phyloP scores from a whole-genome alignment of 1,284 basidiomycete species.

The Melampsora larici-populina region DNA sequence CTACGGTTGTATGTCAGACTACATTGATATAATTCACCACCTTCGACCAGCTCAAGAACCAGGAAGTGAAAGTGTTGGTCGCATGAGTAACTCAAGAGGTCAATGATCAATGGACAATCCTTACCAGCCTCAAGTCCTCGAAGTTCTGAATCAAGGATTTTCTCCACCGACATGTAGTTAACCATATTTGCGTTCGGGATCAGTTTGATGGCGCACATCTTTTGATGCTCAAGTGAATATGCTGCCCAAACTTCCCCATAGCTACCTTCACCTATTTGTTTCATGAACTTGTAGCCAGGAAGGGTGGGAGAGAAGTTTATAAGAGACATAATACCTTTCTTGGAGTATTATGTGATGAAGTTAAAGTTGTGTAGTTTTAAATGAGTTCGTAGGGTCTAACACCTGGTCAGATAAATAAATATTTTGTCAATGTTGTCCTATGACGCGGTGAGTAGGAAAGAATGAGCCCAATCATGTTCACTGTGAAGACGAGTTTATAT shows the following conservation, averaged over 20 bases:
- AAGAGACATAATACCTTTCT: too few species aligned
- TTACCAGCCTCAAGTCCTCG: background rate
- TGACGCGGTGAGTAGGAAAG: too few species aligned
- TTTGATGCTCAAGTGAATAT: background rate
- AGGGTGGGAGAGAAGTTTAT: background rate
- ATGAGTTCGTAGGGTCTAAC: too few species aligned
- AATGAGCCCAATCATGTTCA: too few species aligned
- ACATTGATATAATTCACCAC: too few species aligned
- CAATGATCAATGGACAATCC: conserved; percentile 3
- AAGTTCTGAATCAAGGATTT: background rate
- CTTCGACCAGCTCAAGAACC: background rate
- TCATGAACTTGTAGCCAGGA: conserved; percentile 5
- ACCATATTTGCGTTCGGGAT: background rate
- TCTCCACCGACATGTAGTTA: conserved; percentile 1
- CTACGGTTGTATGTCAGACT: background rate
- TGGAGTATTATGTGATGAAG: too few species aligned
- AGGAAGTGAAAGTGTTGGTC: background rate
- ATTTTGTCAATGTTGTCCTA: too few species aligned
- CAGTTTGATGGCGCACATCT: conserved; percentile 17
- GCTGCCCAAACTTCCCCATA: conserved; percentile 12
- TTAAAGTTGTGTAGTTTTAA: too few species aligned
- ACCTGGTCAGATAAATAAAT: too few species aligned
- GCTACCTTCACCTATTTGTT: background rate
- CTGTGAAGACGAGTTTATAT: too few species aligned
- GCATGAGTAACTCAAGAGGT: background rate